These are phyloP conservation scores for Fusarium avenaceum DNA, from an alignment of 2,329 filamentous ascomycete genomes.

Conservation along the genomic window DNA sequence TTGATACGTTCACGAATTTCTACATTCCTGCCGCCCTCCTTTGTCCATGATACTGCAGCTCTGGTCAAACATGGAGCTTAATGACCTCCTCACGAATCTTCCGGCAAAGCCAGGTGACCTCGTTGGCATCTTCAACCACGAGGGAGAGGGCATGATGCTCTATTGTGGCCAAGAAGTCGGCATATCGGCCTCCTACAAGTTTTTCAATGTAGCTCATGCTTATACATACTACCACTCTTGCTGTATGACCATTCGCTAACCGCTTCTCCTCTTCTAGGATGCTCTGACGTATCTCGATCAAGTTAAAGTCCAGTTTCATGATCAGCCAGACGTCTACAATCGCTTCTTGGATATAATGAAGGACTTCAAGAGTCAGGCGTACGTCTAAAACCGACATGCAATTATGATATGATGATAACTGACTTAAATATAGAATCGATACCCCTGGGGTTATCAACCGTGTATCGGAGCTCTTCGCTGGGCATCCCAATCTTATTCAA, in stretches of 20 bases:
- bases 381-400: conserved; percentile 56
- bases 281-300: conserved; percentile 97
- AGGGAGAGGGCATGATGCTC: conserved; percentile 43
- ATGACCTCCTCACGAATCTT: conserved; percentile 16
- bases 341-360: conserved; percentile 99
- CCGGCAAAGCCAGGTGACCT: conserved; percentile 37
- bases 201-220: conserved; percentile 45
- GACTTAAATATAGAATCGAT: conserved; percentile 76
- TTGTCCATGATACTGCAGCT: conserved; percentile 14
- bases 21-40: background rate
- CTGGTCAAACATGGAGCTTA: conserved; percentile 22
- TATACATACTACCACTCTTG: background rate
- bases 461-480: conserved; percentile 94
- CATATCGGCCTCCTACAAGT: conserved; percentile 43
- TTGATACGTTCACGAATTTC: conserved; percentile 6
- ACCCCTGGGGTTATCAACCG: conserved; percentile 97
- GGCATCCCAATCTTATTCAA: conserved; percentile 94
- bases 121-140: conserved; percentile 41
- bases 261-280: conserved; percentile 57
- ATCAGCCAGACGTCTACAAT: conserved; percentile 98
- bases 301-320: conserved; percentile 97
- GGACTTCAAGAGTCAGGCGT: conserved; percentile 98
- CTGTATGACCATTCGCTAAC: conserved; percentile 20
- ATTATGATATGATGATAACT: conserved; percentile 33
- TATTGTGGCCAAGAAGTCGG: conserved; percentile 36